Base-by-base conservation (phyloP, 2,329 filamentous ascomycete species). In the Salinomyces thailandicus region DNA sequence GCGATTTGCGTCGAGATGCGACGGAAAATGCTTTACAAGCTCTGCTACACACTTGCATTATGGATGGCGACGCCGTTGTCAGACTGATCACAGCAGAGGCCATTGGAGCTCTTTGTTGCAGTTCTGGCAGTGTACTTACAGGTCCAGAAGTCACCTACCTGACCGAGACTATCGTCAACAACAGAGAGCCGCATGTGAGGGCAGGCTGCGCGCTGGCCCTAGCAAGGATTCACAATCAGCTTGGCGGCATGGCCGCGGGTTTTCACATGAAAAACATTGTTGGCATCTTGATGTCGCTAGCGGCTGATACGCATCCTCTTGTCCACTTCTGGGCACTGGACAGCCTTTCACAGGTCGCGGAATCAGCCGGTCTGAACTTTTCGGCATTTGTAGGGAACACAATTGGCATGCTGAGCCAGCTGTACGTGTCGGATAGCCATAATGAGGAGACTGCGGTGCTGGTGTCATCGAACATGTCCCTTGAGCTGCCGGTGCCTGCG, bases 241-340 rank as follows among this genome's bases (percentile, higher is more conserved):
- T 98, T 20, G 93, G 91, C 39, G 89, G 91, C 38, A 96, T 98
- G 87, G 91, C 91, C 36, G 91, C 91, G 37, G 86, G 87, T 3
- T 86, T 91, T 51, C 91, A 98, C 57, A 71, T 98, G 34, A 96
- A 96, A 65, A 95, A 86, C 1, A 95, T 98, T 33, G 73, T 95
- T n/a, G 83, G 89, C 13, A 93, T 98, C 26, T 67, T 98, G n/a
- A 93, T 96, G 82, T 96, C 91, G 5, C 71, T 98, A 7, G 89
- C 86, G 58, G 94, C 87, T 49, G 91, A 98, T 54, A 85, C 89
- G 14, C 91, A 98, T 57, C 87, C 91, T 0, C 79, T 84, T 1
- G 91, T 98, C 6, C 91, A 98, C 60, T 94, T 89, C 56, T 96
- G 87, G 86, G 89, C 93, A 2, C 67, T 98, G 30, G 86, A 95